Evolutionary conservation across 768 basidiomycete genomes (phyloP).

Genomic region (Naganishia vaughanmartiniae): DNA sequence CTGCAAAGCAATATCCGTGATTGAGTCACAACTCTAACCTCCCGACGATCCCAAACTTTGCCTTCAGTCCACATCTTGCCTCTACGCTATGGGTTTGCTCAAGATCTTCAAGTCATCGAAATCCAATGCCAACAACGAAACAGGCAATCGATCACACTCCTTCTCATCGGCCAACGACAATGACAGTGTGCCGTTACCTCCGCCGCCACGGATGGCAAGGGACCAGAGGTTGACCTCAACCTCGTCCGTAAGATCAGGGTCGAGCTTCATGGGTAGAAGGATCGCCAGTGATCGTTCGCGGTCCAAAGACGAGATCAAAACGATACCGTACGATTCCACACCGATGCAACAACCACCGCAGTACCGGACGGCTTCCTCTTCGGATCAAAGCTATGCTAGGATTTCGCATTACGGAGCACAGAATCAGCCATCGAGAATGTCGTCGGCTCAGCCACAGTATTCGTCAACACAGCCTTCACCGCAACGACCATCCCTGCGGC

Average conservation of each 20-base stretch:
- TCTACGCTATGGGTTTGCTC: not conserved
- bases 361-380: not conserved
- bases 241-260: not conserved
- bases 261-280: conserved; percentile 6
- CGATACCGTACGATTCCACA: conserved; percentile 13
- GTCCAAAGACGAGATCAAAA: not conserved
- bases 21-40: not conserved
- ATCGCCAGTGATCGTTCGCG: conserved; percentile 7
- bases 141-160: conserved; percentile 18
- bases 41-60: not conserved
- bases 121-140: conserved; percentile 6
- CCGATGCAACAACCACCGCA: conserved; percentile 7
- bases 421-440: not conserved
- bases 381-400: not conserved
- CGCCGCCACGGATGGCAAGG: not conserved
- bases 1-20: not conserved
- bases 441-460: not conserved
- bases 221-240: not conserved
- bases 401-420: not conserved
- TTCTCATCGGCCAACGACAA: conserved; percentile 2
- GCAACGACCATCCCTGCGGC: too few relatives aligned
- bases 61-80: not conserved
- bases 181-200: not conserved
- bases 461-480: not conserved
- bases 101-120: conserved; percentile 16